Percentiles rank a stretch among this genome's conserved stretches.
Conservation (phyloP, 2,329 filamentous ascomycete genomes). For the Rosellinia necatrix region DNA sequence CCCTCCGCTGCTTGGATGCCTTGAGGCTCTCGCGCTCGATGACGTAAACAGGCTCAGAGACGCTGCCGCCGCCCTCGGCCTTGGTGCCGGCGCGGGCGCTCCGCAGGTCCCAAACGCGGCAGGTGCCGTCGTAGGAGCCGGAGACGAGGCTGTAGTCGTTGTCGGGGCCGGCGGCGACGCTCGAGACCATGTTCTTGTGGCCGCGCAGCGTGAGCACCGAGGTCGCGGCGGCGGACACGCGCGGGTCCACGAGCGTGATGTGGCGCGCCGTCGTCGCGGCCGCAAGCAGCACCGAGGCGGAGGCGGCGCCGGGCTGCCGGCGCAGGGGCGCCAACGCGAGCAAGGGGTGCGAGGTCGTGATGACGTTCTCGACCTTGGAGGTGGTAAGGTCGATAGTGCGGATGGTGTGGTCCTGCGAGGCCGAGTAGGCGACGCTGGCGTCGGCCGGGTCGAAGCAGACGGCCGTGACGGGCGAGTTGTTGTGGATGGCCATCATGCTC, state of each 20-base stretch:
- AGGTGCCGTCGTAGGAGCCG: slow-evolving; percentile 90
- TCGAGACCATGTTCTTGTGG: slow-evolving; percentile 74
- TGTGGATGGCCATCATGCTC: slow-evolving; percentile 72
- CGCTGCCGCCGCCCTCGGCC: slow-evolving; percentile 64
- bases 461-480: slow-evolving; percentile 72
- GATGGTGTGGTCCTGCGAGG: slow-evolving; percentile 88
- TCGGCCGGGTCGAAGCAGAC: slow-evolving; percentile 86
- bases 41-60: slow-evolving; percentile 75
- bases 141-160: slow-evolving; percentile 85
- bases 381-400: slow-evolving; percentile 92
- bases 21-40: slow-evolving; percentile 76
- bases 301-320: slow-evolving; percentile 51
- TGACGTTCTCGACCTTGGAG: slow-evolving; percentile 74
- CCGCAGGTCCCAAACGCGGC: slow-evolving; percentile 90
- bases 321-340: slow-evolving; percentile 78
- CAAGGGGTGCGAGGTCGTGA: slow-evolving; percentile 82
- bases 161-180: slow-evolving; percentile 56
- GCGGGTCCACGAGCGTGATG: slow-evolving; percentile 91
- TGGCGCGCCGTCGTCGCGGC: slow-evolving; percentile 84
- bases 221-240: slow-evolving; percentile 74
- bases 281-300: slow-evolving; percentile 53
- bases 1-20: slow-evolving; percentile 53
- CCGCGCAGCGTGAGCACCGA: slow-evolving; percentile 90
- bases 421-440: slow-evolving; percentile 86
- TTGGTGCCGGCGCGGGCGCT: slow-evolving; percentile 64